Evolutionary conservation across 768 basidiomycete species (phyloP).

Genomic region (Leucosporidium creatinivorum): DNA sequence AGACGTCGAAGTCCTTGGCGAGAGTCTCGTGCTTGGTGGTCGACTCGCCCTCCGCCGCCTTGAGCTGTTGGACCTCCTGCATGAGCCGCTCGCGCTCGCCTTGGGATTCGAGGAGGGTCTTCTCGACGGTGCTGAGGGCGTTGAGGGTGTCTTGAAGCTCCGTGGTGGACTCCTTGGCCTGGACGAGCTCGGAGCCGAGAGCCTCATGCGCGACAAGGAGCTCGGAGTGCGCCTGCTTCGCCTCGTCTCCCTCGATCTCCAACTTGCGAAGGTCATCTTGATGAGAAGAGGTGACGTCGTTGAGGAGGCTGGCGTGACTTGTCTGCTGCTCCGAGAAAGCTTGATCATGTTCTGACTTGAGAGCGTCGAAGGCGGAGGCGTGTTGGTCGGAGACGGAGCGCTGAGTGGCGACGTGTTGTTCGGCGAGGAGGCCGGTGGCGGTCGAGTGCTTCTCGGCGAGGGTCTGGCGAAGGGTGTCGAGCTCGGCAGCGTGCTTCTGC

Average conservation of each 20-base stretch:
- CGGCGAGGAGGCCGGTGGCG: background rate
- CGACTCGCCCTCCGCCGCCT: conserved; percentile 48
- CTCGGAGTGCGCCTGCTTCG: conserved; percentile 46
- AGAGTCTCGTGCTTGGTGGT: conserved; percentile 68
- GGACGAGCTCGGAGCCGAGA: background rate
- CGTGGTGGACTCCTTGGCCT: background rate
- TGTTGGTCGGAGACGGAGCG: conserved; percentile 22
- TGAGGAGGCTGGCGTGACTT: conserved; percentile 42
- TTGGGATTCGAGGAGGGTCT: conserved; percentile 34
- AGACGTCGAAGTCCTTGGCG: conserved; percentile 65
- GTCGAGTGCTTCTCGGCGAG: conserved; percentile 5
- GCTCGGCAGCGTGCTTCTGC: background rate
- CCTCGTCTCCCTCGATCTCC: conserved; percentile 46
- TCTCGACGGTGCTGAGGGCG: conserved; percentile 27
- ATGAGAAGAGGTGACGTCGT: conserved; percentile 41
- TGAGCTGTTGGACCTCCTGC: conserved; percentile 17
- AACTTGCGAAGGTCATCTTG: conserved; percentile 35
- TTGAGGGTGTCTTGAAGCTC: conserved; percentile 32
- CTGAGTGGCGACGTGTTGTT: conserved; percentile 26
- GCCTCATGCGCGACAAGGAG: conserved; percentile 40
- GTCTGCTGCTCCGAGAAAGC: conserved; percentile 43
- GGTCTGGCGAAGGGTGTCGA: background rate
- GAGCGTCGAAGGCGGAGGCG: background rate
- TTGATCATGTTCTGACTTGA: conserved; percentile 3
- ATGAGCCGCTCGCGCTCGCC: conserved; percentile 32